These are phyloP conservation scores for Ambrosiella xylebori DNA, from an alignment of 2,329 filamentous ascomycete genomes.

Conservation along the genomic window DNA sequence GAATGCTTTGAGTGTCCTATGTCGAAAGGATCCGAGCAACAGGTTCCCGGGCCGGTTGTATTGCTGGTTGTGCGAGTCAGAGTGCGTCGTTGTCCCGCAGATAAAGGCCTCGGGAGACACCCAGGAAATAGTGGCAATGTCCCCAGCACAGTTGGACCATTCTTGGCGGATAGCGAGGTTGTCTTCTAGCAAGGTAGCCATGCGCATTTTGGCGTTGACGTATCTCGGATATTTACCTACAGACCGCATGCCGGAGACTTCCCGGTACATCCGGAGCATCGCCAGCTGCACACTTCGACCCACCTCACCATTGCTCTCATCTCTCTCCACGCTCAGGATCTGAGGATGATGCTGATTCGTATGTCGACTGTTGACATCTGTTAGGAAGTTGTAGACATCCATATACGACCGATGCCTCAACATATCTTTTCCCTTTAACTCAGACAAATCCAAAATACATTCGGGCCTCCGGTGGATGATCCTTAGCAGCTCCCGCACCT, in stretches of 20 bases:
- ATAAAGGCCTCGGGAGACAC: constrained; percentile 35
- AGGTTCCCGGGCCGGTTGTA: constrained; percentile 50
- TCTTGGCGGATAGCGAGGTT: constrained; percentile 31
- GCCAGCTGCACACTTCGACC: constrained; percentile 21
- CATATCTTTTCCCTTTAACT: constrained; percentile 13
- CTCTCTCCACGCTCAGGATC: constrained; percentile 15
- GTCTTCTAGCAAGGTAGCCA: constrained; percentile 33
- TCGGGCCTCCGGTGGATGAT: constrained; percentile 12
- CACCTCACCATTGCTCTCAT: constrained; percentile 13
- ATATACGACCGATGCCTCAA: constrained; percentile 17
- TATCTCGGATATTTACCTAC: constrained; percentile 26
- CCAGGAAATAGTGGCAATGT: constrained; percentile 42
- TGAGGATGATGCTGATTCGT: constrained; percentile 12
- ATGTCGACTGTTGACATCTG: constrained; percentile 21
- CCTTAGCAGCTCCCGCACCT: constrained; percentile 14
- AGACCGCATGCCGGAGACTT: constrained; percentile 28
- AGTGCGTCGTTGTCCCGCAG: constrained; percentile 46
- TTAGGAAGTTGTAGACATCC: constrained; percentile 23
- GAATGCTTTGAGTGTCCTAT: constrained; percentile 31
- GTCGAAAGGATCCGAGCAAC: constrained; percentile 32
- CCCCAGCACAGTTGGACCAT: constrained; percentile 45
- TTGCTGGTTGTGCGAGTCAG: constrained; percentile 44
- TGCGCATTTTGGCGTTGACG: constrained; percentile 28
- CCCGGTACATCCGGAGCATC: constrained; percentile 30
- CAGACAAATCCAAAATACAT: constrained; percentile 9